A percentile compares a stretch with the other conserved stretches of the same genome.
Evolutionary conservation across 2,329 filamentous ascomycete genomes (phyloP).

Genomic region (Harringtonia aguacate): DNA sequence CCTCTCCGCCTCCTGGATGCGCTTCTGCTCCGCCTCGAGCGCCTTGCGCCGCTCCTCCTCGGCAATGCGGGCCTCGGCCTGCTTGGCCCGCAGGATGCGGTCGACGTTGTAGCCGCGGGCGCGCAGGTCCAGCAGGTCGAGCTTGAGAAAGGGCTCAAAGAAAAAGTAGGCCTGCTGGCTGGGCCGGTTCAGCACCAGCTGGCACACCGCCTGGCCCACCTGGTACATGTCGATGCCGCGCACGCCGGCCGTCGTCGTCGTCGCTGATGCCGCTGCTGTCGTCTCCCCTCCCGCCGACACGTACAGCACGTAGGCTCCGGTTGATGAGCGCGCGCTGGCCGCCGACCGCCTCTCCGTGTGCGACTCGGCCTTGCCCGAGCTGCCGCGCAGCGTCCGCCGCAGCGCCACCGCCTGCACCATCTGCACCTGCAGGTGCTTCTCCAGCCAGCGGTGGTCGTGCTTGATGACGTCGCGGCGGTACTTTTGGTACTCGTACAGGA

Average conservation of each 20-base stretch:
- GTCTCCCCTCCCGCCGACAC: no score
- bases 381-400: slow-evolving; percentile 62
- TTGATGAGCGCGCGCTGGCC: slow-evolving; percentile 42
- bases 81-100: slow-evolving; percentile 80
- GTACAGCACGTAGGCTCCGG: slow-evolving; percentile 55
- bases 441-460: slow-evolving; percentile 83
- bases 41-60: slow-evolving; percentile 71
- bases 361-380: slow-evolving; percentile 48
- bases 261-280: no score
- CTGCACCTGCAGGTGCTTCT: slow-evolving; percentile 70
- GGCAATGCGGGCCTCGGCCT: slow-evolving; percentile 75
- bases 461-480: slow-evolving; percentile 69
- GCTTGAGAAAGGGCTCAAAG: slow-evolving; percentile 80
- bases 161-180: slow-evolving; percentile 85
- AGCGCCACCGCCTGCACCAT: slow-evolving; percentile 71
- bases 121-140: slow-evolving; percentile 71
- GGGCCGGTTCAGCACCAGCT: slow-evolving; percentile 67
- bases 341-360: slow-evolving; percentile 69
- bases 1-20: slow-evolving; percentile 44
- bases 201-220: slow-evolving; percentile 77
- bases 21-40: slow-evolving; percentile 60
- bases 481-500: slow-evolving; percentile 65
- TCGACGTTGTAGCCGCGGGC: slow-evolving; percentile 94
- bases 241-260: no score
- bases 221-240: slow-evolving; percentile 71